Percentiles rank a stretch among this genome's conserved stretches.
These are phyloP conservation scores for Lumnitzera racemosa DNA, from an alignment of 345 rosid species.

Conservation along the genomic window DNA sequence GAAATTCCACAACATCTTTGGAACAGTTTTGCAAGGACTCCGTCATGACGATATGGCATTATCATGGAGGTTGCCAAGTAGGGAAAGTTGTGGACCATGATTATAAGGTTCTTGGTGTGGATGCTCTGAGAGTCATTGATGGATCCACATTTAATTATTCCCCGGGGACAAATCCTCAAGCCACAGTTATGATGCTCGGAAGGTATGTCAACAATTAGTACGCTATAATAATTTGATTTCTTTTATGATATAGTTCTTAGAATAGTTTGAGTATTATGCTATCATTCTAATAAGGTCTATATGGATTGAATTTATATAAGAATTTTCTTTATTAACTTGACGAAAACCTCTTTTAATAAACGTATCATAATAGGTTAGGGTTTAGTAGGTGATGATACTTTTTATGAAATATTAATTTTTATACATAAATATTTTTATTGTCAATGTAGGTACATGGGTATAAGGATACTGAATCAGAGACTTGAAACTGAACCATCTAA, in stretches of 20 bases:
- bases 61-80: constrained; percentile 86
- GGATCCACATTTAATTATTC: constrained; percentile 68
- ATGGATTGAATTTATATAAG: too few species aligned
- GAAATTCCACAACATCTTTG: constrained; percentile 36
- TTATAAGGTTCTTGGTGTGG: constrained; percentile 60
- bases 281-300: neutral
- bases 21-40: constrained; percentile 73
- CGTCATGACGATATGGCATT: constrained; percentile 92
- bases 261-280: neutral
- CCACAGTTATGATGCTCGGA: constrained; percentile 98
- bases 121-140: constrained; percentile 48
- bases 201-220: constrained; percentile 28
- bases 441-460: constrained; percentile 53
- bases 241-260: too few species aligned
- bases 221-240: too few species aligned
- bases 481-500: constrained; percentile 15
- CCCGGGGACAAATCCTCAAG: constrained; percentile 95
- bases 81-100: constrained; percentile 65
- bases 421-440: neutral
- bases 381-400: neutral
- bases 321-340: too few species aligned
- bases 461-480: constrained; percentile 36
- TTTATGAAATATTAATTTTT: neutral
- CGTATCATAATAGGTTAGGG: neutral
- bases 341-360: too few species aligned